These are phyloP conservation scores for Sugiyamaella xylanicola DNA, from an alignment of 1,139 yeast species.

Conservation along the genomic window DNA sequence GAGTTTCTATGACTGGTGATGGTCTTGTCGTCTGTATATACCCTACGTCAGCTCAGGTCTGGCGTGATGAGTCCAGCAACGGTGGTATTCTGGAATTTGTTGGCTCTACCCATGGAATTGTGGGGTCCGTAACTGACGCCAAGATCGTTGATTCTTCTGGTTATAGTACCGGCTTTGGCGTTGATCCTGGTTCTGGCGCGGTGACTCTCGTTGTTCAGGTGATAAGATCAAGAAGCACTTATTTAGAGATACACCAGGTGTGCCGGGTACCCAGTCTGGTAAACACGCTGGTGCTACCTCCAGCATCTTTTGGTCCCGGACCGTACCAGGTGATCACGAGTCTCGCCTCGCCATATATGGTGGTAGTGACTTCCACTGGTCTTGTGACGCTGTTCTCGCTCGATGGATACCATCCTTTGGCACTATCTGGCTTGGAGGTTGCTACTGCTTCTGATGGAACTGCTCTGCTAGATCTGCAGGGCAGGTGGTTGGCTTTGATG, in stretches of 20 bases:
- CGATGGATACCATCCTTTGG: slow-evolving; percentile 26
- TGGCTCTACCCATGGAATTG: slow-evolving; percentile 30
- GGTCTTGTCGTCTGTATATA: slow-evolving; percentile 28
- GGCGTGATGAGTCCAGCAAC: slow-evolving; percentile 27
- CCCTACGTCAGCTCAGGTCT: slow-evolving; percentile 31
- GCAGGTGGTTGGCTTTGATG: slow-evolving; percentile 36
- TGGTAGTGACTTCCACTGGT: slow-evolving; percentile 31
- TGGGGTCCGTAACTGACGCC: slow-evolving; percentile 30
- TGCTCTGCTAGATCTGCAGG: slow-evolving; percentile 35
- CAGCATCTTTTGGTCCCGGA: slow-evolving; percentile 34
- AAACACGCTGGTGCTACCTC: slow-evolving; percentile 32
- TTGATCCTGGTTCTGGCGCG: background rate
- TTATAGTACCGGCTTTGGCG: background rate
- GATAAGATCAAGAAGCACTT: slow-evolving; percentile 23
- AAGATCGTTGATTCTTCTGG: slow-evolving; percentile 17
- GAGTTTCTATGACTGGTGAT: background rate
- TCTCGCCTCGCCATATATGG: slow-evolving; percentile 22
- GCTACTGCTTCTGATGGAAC: slow-evolving; percentile 28
- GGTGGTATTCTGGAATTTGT: slow-evolving; percentile 29
- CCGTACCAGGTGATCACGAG: slow-evolving; percentile 29
- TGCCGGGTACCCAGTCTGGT: slow-evolving; percentile 24
- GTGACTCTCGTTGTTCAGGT: slow-evolving; percentile 29
- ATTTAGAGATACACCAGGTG: slow-evolving; percentile 30
- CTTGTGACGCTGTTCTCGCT: slow-evolving; percentile 29
- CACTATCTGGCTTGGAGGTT: slow-evolving; percentile 34